Percentiles rank a stretch among this genome's conserved stretches.
phyloP scores from a whole-genome alignment of 164 flowering plant species.

The Protea cynaroides region DNA sequence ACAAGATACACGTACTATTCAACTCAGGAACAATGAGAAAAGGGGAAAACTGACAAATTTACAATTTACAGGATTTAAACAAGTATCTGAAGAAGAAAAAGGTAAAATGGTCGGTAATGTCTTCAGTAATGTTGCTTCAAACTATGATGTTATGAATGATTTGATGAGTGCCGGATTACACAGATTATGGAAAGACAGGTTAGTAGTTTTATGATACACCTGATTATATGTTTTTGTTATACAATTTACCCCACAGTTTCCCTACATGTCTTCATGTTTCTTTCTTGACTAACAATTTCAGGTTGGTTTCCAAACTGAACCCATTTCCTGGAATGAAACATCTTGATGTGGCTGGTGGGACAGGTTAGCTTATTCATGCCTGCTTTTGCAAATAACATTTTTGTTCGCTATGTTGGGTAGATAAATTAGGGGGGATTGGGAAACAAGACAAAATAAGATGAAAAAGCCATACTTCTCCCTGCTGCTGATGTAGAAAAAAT shows the following conservation, averaged over 20 bases:
- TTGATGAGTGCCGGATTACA: constrained; percentile 93
- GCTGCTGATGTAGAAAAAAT: not conserved
- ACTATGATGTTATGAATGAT: constrained; percentile 96
- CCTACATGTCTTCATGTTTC: not conserved
- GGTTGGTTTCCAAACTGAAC: constrained; percentile 72
- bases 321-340: constrained; percentile 98
- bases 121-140: constrained; percentile 83
- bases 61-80: constrained; percentile 63
- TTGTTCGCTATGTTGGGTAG: not conserved
- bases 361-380: constrained; percentile 46
- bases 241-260: not conserved
- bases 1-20: too few species aligned
- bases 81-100: constrained; percentile 88
- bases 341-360: constrained; percentile 99
- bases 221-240: not conserved
- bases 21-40: too few species aligned
- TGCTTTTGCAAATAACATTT: not conserved
- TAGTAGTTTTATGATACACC: constrained; percentile 9
- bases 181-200: constrained; percentile 98
- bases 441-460: not conserved
- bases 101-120: constrained; percentile 76
- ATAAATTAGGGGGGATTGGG: not conserved
- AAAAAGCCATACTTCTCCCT: not conserved
- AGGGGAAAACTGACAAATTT: too few species aligned
- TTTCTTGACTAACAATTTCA: constrained; percentile 20